Conservation (phyloP, 768 basidiomycete genomes). For the Russula griseocarnosa region DNA sequence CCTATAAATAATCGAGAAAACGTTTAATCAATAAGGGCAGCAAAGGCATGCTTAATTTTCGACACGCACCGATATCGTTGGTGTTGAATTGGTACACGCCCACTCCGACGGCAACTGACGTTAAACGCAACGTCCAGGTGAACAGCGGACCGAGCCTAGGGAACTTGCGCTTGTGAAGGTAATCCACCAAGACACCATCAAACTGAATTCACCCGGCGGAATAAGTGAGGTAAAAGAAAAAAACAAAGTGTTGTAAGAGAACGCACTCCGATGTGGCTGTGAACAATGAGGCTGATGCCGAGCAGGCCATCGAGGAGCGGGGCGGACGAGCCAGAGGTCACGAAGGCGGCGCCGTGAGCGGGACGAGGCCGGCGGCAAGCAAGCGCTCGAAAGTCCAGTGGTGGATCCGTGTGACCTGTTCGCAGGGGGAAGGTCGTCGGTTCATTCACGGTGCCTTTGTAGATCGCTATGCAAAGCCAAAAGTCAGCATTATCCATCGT, state of each 20-base stretch:
- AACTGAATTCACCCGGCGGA: slow-evolving; percentile 46
- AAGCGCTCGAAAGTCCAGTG: slow-evolving; percentile 93
- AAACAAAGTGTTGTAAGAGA: no score
- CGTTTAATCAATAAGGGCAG: not conserved
- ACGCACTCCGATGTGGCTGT: slow-evolving; percentile 92
- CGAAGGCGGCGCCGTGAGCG: slow-evolving; percentile 86
- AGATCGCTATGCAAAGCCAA: slow-evolving; percentile 56
- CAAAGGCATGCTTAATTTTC: no score
- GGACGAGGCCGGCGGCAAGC: slow-evolving; percentile 82
- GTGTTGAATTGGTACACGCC: slow-evolving; percentile 99
- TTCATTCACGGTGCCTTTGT: slow-evolving; percentile 92
- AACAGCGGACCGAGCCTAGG: slow-evolving; percentile 65
- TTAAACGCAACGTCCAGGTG: slow-evolving; percentile 72
- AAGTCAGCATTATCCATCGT: not conserved
- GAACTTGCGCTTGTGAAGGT: slow-evolving; percentile 91
- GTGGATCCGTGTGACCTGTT: slow-evolving; percentile 84
- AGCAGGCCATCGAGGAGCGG: slow-evolving; percentile 89
- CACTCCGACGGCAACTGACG: slow-evolving; percentile 77
- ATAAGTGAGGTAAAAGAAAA: not conserved
- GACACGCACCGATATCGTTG: slow-evolving; percentile 84
- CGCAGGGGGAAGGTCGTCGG: slow-evolving; percentile 80
- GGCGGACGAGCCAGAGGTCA: slow-evolving; percentile 67
- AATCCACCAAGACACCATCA: slow-evolving; percentile 76
- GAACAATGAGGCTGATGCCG: slow-evolving; percentile 82
- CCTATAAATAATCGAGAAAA: slow-evolving; percentile 47